Base-by-base conservation (phyloP, 1,284 basidiomycete genomes). In the Pterulicium gracile region DNA sequence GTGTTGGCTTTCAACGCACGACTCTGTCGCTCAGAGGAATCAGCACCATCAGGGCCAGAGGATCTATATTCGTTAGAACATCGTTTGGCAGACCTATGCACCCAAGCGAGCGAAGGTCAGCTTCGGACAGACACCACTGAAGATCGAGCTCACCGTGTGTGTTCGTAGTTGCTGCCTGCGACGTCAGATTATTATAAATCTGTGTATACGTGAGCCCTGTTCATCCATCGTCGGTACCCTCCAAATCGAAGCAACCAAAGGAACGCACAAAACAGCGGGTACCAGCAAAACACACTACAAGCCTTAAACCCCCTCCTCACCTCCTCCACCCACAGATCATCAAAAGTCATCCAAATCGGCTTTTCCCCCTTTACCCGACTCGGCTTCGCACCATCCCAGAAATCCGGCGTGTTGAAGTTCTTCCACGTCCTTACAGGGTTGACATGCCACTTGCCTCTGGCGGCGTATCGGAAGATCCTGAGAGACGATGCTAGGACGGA, bases 321-420 rank as follows among this genome's bases (percentile, higher is more conserved):
- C 59, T 94, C 90, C 47, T 90, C 86, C 13, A 94, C 87, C 79
- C 81, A 90, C 34, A 69, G 58, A 55, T 88, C 85, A 54, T 88
- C 81, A 58, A 77, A 85, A 3, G 65, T 78, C 81, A 86, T 86
- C 83, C 82, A 86, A 1, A 40, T 24, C 0, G 82, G 83, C 39
- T 65, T 66, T 22, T 63, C 61, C 7, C 61, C 62, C 1, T 56
- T 64, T 13, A 59, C 53, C 20, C 64, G 66, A 53, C 78, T 82
- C 0, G 88, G 88, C 61, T 88, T 88, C 2, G 73, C 85, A 40
- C 57, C 66, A 46, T 90, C 83, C 89, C 90, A 94, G 66, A 92
- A 89, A 54, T 79, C 80, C 21, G 67, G 55, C 0, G 76, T 71
- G 14, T 64, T 75, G 41, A 85, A 51, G 54, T 78, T 75, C 44